Conservation (phyloP, 2,329 filamentous ascomycete genomes). For the Epichloe bromicola region DNA sequence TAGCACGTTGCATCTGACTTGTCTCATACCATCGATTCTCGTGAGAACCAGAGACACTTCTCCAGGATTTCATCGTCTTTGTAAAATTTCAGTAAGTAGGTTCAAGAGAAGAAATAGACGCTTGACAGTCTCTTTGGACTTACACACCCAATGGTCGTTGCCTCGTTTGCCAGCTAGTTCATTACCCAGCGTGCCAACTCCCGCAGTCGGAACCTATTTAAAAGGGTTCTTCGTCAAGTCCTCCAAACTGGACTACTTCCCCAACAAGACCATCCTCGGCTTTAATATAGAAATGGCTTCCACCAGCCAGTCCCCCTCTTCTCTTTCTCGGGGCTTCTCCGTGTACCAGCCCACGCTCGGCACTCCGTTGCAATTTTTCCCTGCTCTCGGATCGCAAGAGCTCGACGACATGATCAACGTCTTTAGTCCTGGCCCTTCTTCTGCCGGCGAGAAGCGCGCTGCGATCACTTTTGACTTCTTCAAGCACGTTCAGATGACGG, state of each 20-base stretch:
- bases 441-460: slow-evolving; percentile 46
- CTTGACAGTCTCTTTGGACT: neutral
- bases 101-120: neutral
- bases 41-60: neutral
- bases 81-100: neutral
- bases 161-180: neutral
- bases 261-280: neutral
- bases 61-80: neutral
- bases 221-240: slow-evolving; percentile 4
- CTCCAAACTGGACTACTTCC: neutral
- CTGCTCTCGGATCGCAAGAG: slow-evolving; percentile 49
- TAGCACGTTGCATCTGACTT: neutral
- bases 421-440: slow-evolving; percentile 39
- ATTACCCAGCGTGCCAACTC: neutral
- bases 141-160: neutral
- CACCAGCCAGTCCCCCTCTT: slow-evolving; percentile 7
- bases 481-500: slow-evolving; percentile 37
- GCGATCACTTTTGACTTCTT: slow-evolving; percentile 47
- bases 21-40: neutral
- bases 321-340: slow-evolving; percentile 38
- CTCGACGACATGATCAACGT: slow-evolving; percentile 46
- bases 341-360: slow-evolving; percentile 46
- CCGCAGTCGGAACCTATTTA: neutral
- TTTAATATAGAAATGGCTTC: slow-evolving; percentile 14
- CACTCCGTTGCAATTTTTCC: slow-evolving; percentile 48